Evolutionary conservation across 768 basidiomycete species (phyloP), one percentile per base, ranked within the genome.

Genomic region (Boletus vinaceobasis): DNA sequence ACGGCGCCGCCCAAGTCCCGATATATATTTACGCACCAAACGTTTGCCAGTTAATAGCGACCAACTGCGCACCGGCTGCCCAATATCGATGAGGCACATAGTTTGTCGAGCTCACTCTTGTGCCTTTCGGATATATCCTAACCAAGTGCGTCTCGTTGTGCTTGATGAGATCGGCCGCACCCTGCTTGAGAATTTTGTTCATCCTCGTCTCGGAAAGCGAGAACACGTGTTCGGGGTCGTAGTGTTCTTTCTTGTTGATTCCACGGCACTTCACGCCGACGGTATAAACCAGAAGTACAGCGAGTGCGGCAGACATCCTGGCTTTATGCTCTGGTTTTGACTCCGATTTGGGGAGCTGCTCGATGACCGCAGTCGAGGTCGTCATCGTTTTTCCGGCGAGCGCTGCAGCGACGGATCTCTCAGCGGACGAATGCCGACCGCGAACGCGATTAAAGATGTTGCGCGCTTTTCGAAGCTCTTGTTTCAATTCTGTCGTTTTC

Each of bases 21-120:
- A 32, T 19, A n/a, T 44, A 1, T 31, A 19, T 44, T 43, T 14
- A 75, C 85, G 52, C 65, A 95, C 93, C 94, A 60, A 86, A 86
- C 0, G 94, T 98, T 72, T 99, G 96, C 93, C 94, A 98, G 70
- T 99, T 99, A 51, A 99, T 79, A 8, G 96, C 93, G 0, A 94
- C 93, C 6, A 98, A 72, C 69, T 98, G 95, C 13, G 85, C 81
- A 0, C 96, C 96, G 2, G 85, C 85, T 1, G 85, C 83, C 96
- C 96, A 99, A 67, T 85, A 94, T 17, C 85, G 79, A 70, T 93
- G 86, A 7, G 95, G 95, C 57, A 88, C 80, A 62, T 87, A 98
- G 65, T 98, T 98, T 23, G 85, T 85, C 59, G 90, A 93, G 55
- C 77, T 86, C 33, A 98, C 76, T 37, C 95, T 74, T 29, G 77